Evolutionary conservation across 2,329 filamentous ascomycete genomes (phyloP).

Genomic region (Madurella fahalii): DNA sequence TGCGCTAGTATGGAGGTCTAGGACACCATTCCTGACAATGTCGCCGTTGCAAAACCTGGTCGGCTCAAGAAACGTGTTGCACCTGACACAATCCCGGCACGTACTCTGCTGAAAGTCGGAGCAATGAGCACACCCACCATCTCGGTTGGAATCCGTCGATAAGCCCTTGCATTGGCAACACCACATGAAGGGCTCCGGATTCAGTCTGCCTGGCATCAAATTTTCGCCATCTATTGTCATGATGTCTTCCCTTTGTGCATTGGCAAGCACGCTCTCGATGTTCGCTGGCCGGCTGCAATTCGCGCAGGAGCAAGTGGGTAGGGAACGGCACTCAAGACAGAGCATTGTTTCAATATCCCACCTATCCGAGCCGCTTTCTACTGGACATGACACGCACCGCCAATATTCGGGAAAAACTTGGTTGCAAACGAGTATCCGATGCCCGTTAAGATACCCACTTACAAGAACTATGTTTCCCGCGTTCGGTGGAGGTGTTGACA

Average conservation of each 20-base stretch:
- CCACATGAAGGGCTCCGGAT: not conserved
- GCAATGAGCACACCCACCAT: not conserved
- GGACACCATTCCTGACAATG: not conserved
- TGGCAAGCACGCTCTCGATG: not conserved
- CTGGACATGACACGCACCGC: not conserved
- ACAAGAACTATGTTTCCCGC: too few species aligned
- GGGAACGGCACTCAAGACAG: not conserved
- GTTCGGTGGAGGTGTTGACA: too few species aligned
- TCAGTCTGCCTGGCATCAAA: not conserved
- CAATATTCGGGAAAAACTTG: slow-evolving; percentile 1
- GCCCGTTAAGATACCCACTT: too few species aligned
- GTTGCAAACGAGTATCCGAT: not conserved
- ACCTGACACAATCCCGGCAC: not conserved
- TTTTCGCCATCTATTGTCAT: not conserved
- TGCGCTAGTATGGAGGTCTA: not conserved
- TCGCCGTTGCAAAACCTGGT: not conserved
- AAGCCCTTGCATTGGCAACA: slow-evolving; percentile 1
- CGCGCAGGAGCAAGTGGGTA: not conserved
- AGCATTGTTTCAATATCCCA: not conserved
- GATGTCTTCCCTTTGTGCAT: slow-evolving; percentile 1
- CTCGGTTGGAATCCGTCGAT: too few species aligned
- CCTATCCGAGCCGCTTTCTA: not conserved
- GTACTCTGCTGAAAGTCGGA: not conserved
- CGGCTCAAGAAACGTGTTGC: slow-evolving; percentile 2
- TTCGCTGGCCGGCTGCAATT: not conserved